A percentile compares a stretch with the other conserved stretches of the same genome.
Conservation (phyloP, 1,139 yeast genomes). For the Schwanniomyces etchellsii region DNA sequence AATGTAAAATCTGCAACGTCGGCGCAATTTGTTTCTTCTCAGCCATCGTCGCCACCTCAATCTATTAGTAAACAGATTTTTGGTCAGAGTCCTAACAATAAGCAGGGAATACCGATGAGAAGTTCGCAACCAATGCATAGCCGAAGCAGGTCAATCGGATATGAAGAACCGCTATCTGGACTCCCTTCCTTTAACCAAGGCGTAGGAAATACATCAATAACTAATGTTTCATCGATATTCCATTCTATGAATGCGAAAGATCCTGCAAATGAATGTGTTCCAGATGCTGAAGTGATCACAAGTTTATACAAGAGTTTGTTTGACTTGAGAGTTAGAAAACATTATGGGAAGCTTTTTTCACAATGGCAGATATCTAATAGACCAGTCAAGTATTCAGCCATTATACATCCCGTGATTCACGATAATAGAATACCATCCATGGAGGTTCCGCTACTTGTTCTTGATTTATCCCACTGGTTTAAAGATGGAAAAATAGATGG, state of each 20-base stretch:
- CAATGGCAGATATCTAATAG: conserved; percentile 7
- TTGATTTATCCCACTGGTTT: conserved; percentile 30
- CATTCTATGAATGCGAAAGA: conserved; percentile 4
- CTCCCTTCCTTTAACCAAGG: conserved; percentile 4
- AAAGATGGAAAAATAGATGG: conserved; percentile 42
- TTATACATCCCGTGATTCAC: conserved; percentile 34
- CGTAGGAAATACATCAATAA: conserved; percentile 5
- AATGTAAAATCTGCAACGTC: conserved; percentile 7
- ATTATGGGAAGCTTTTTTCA: conserved; percentile 13
- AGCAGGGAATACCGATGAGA: conserved; percentile 1
- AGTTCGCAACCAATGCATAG: conserved; percentile 4
- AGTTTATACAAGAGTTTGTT: conserved; percentile 31
- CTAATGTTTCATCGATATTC: conserved; percentile 10
- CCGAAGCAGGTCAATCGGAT: conserved; percentile 8
- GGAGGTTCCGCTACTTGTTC: conserved; percentile 28
- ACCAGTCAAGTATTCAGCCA: conserved; percentile 13
- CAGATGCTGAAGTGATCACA: conserved; percentile 19
- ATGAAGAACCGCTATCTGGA: conserved; percentile 7
- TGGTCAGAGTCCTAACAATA: not conserved
- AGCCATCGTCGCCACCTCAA: conserved; percentile 4
- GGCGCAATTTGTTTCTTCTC: conserved; percentile 6
- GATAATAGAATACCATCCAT: conserved; percentile 39
- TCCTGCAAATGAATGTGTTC: conserved; percentile 3
- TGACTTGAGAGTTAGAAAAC: conserved; percentile 29
- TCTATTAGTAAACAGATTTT: not conserved